These are phyloP conservation scores for Quercus parvula DNA, from an alignment of 306 rosid species.

Conservation along the genomic window DNA sequence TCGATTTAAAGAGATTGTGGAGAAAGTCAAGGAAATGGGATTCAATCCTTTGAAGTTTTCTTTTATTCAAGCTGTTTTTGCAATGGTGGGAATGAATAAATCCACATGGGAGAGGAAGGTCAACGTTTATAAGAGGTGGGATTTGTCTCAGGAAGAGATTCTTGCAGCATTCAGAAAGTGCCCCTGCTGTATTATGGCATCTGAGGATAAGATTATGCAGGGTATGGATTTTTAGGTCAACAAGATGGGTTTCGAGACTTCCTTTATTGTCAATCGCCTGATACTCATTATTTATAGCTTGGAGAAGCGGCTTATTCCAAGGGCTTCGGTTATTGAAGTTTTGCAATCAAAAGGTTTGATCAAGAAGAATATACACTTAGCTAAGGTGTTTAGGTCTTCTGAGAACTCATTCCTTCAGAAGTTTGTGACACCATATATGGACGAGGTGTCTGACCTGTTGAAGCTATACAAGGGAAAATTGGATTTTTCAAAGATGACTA, in stretches of 20 bases:
- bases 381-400: background rate
- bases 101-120: conserved; percentile 37
- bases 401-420: conserved; percentile 21
- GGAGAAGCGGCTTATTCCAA: conserved; percentile 31
- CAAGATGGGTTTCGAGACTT: background rate
- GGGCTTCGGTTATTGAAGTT: conserved; percentile 32
- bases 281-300: conserved; percentile 27
- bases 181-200: conserved; percentile 40
- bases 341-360: conserved; percentile 29
- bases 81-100: conserved; percentile 14
- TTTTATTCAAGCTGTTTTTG: conserved; percentile 26
- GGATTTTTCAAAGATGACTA: background rate
- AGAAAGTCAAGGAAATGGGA: conserved; percentile 35
- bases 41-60: conserved; percentile 13
- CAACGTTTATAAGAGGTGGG: conserved; percentile 41
- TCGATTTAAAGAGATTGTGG: background rate
- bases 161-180: conserved; percentile 26
- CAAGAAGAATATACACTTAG: conserved; percentile 1
- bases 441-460: conserved; percentile 28
- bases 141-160: conserved; percentile 42
- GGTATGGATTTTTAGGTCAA: background rate
- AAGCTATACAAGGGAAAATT: conserved; percentile 22
- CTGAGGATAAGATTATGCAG: conserved; percentile 10
- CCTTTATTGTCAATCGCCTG: conserved; percentile 5
- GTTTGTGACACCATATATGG: conserved; percentile 17